Conservation (phyloP, 176 grass and related monocot genomes). For the Zoysia pacifica region DNA sequence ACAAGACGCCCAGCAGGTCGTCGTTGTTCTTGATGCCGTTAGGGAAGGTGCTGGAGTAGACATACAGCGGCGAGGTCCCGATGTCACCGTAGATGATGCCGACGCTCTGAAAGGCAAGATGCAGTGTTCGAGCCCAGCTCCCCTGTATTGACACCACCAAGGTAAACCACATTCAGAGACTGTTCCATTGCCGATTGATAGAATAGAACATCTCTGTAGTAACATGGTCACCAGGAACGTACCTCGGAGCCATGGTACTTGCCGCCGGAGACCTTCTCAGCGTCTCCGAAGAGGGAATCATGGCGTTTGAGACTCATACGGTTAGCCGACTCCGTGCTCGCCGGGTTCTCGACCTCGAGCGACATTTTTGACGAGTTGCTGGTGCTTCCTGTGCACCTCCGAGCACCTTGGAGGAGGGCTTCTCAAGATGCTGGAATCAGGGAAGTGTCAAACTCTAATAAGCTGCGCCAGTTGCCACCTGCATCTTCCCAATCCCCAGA, state of each 20-base stretch:
- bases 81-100: conserved; percentile 83
- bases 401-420: neutral
- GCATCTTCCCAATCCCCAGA: conserved; percentile 12
- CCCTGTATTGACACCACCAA: conserved; percentile 19
- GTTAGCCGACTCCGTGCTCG: neutral
- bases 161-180: neutral
- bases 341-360: conserved; percentile 34
- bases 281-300: conserved; percentile 55
- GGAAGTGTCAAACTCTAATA: conserved; percentile 5
- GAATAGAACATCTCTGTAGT: neutral
- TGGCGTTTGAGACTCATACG: conserved; percentile 37
- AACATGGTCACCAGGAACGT: neutral
- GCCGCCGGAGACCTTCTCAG: conserved; percentile 50
- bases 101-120: conserved; percentile 69
- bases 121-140: conserved; percentile 48
- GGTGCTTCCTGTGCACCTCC: conserved; percentile 15
- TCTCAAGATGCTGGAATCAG: neutral
- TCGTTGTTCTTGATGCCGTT: conserved; percentile 47
- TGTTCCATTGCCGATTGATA: neutral
- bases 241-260: conserved; percentile 43
- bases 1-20: conserved; percentile 62
- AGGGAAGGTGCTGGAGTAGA: conserved; percentile 64
- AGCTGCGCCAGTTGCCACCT: conserved; percentile 11
- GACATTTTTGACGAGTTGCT: conserved; percentile 34
- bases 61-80: conserved; percentile 75